Base-by-base conservation (phyloP, 805 yeast genomes). In the Ogataea saltuana region DNA sequence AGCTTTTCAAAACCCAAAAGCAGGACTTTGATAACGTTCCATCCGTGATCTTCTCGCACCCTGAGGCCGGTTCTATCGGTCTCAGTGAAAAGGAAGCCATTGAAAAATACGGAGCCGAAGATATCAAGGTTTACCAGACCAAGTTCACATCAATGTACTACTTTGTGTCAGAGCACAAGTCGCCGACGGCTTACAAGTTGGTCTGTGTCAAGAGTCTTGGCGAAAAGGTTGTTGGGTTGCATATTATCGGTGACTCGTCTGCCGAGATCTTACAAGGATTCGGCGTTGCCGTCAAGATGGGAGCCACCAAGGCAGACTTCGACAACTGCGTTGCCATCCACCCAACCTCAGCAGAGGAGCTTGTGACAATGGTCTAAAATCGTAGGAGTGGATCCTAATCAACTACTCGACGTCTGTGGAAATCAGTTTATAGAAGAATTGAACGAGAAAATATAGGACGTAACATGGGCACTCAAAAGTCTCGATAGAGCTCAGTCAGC, bases 271-370 rank as follows among this genome's bases (percentile, higher is more conserved):
- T 93, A 57, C 99, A 93, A 74, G 99, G 99, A 28, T 93, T 93
- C 60, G 99, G 98, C 46, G 99, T 90, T 42, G 99, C 99, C 39
- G 72, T 93, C 51, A 90, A 90, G 71, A 93, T 93, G 99, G 99
- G 99, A 25, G 99, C 99, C 31, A 93, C 99, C 27, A 93, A 93
- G 74, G 80, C 79, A 34, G 97, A 93, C 65, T 93, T 93, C 53
- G 99, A 93, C 69, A 81, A 72, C 64, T 87, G 95, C 71, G 98
- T 93, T 33, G 99, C 99, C 27, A 93, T 93, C 62, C 99, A 93
- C 65, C 99, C 99, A 50, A 93, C 99, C 2, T 81, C 95, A 53
- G 99, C 99, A 31, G 99, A 93, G 72, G 99, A 93, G 71, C 69
- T 93, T 39, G 99, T 93, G 28, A 93, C 99, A 17, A 70, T 86